phyloP scores from a whole-genome alignment of 148 eudicot genomes.

The Chenopodium formosanum region DNA sequence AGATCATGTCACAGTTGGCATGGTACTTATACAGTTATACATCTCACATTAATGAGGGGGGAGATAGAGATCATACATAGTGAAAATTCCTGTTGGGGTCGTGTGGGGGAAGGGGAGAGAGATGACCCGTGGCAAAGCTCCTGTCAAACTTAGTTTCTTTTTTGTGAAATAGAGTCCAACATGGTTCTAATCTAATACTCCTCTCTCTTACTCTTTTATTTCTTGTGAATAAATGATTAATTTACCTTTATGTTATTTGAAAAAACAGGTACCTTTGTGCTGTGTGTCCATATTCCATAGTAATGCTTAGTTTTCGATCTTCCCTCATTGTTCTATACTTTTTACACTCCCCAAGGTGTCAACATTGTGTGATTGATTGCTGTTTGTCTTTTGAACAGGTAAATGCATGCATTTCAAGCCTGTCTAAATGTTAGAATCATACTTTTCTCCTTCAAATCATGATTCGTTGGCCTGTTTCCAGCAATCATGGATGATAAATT shows the following conservation, averaged over 20 bases:
- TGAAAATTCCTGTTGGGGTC: neutral
- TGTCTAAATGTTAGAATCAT: constrained; percentile 36
- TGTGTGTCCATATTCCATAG: neutral
- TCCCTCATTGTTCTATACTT: neutral
- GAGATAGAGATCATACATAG: no score
- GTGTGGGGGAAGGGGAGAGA: neutral
- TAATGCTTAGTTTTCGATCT: neutral
- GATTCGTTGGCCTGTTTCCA: constrained; percentile 71
- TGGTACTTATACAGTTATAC: no score
- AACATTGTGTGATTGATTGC: constrained; percentile 13
- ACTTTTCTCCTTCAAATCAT: constrained; percentile 47
- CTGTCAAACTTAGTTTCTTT: neutral
- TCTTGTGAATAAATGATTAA: neutral
- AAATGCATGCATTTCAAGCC: constrained; percentile 33
- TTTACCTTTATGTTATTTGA: neutral
- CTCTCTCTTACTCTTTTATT: neutral
- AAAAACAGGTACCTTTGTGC: neutral
- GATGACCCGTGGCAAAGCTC: neutral
- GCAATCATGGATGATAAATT: constrained; percentile 83
- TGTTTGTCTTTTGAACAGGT: constrained; percentile 41
- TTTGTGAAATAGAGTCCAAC: neutral
- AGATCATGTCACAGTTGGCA: no score
- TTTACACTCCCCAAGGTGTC: neutral
- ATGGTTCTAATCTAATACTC: neutral
- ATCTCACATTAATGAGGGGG: no score